Conservation (phyloP, 1,139 yeast genomes). For the Kazachstania sp. region DNA sequence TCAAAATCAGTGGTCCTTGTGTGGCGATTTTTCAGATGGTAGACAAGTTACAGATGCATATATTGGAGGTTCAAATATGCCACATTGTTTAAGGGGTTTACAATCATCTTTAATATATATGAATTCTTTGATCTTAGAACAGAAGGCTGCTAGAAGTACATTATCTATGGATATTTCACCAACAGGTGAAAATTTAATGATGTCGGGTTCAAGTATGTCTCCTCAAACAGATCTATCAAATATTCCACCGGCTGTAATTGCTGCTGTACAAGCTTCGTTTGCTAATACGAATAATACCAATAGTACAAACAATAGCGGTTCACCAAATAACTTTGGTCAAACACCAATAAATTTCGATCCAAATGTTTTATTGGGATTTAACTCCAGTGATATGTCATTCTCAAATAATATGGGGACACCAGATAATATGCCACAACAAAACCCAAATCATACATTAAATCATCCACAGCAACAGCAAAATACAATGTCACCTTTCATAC, state of each 20-base stretch:
- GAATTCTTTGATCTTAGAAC: constrained; percentile 46
- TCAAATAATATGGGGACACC: not conserved
- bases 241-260: not conserved
- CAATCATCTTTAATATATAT: constrained; percentile 45
- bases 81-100: constrained; percentile 42
- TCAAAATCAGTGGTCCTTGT: constrained; percentile 66
- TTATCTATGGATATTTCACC: not conserved
- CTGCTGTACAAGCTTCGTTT: not conserved
- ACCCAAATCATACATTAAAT: not conserved
- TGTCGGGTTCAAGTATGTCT: not conserved
- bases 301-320: not conserved
- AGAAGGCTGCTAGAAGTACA: constrained; percentile 21
- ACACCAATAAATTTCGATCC: not conserved
- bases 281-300: not conserved
- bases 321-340: not conserved
- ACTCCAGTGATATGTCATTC: not conserved
- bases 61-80: constrained; percentile 40
- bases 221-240: not conserved
- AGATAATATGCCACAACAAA: not conserved
- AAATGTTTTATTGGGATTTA: not conserved
- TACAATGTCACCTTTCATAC: not conserved
- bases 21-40: constrained; percentile 77
- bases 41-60: constrained; percentile 67
- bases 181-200: not conserved
- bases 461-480: too few relatives aligned